phyloP scores from a whole-genome alignment of 805 yeast species.

The Candida patagonica region DNA sequence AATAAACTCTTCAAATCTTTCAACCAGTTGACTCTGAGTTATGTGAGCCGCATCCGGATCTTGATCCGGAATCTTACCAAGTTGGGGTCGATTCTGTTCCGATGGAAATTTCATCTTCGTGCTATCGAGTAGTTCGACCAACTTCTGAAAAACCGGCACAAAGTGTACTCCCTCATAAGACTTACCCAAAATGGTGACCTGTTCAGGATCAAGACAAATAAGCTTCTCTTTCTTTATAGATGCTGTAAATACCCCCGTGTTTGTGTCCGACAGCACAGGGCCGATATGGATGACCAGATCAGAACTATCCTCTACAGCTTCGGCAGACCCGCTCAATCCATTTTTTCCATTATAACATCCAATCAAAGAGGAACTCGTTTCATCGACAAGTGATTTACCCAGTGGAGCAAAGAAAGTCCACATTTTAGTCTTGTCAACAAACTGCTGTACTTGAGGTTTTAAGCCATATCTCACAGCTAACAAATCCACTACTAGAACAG shows the following conservation, averaged over 20 bases:
- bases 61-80: conserved; percentile 22
- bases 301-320: conserved; percentile 41
- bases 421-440: conserved; percentile 41
- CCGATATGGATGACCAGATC: conserved; percentile 72
- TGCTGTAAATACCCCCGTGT: conserved; percentile 56
- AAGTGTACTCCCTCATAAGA: conserved; percentile 38
- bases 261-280: conserved; percentile 54
- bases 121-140: conserved; percentile 32
- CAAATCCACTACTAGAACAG: conserved; percentile 65
- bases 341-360: conserved; percentile 66
- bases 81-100: conserved; percentile 22
- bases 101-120: conserved; percentile 16
- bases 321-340: conserved; percentile 39
- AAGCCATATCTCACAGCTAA: conserved; percentile 54
- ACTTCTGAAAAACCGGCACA: conserved; percentile 38
- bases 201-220: conserved; percentile 45
- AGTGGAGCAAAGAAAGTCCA: conserved; percentile 52
- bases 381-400: conserved; percentile 72
- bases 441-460: conserved; percentile 35
- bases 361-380: conserved; percentile 49
- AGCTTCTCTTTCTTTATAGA: conserved; percentile 35
- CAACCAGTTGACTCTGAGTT: conserved; percentile 36
- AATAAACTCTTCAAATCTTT: conserved; percentile 28
- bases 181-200: conserved; percentile 39
- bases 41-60: conserved; percentile 16